Evolutionary conservation across 495 filamentous ascomycete genomes (phyloP).

Genomic region (Trichoderma erinaceum): DNA sequence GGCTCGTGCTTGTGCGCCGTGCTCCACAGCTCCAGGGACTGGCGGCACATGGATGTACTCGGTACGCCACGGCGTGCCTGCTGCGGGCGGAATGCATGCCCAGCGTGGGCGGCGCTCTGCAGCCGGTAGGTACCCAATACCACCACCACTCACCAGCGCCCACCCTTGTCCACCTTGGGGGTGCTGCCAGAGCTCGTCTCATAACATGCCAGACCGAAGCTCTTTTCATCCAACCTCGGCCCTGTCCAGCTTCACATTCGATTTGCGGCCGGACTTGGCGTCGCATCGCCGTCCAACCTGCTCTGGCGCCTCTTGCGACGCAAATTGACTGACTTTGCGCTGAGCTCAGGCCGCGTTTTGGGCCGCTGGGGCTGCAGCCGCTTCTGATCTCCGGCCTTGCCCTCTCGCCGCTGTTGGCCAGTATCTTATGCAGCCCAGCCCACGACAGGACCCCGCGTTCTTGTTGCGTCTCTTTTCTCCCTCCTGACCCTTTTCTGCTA

Average conservation of each 20-base stretch:
- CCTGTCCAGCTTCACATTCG: background rate
- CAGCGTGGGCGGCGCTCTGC: background rate
- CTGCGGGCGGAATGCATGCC: too few species aligned
- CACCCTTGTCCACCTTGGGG: conserved; percentile 7
- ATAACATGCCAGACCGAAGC: conserved; percentile 7
- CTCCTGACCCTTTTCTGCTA: background rate
- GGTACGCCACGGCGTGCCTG: too few species aligned
- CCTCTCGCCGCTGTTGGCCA: conserved; percentile 1
- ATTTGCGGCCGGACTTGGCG: background rate
- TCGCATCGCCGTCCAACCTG: background rate
- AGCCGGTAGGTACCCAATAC: background rate
- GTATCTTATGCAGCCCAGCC: background rate
- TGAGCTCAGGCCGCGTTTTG: conserved; percentile 10
- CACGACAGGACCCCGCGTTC: conserved; percentile 11
- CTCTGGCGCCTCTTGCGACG: conserved; percentile 1
- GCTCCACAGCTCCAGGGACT: background rate
- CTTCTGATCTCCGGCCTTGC: background rate
- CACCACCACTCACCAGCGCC: background rate
- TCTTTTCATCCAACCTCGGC: conserved; percentile 7
- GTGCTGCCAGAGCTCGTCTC: background rate
- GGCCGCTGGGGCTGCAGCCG: conserved; percentile 6
- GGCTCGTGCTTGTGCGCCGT: background rate
- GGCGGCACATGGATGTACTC: too few species aligned
- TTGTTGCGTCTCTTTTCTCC: conserved; percentile 7
- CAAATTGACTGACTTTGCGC: conserved; percentile 2